Evolutionary conservation across 2,329 filamentous ascomycete genomes (phyloP), one percentile per base, ranked within the genome.

Genomic region (Monilinia aucupariae): DNA sequence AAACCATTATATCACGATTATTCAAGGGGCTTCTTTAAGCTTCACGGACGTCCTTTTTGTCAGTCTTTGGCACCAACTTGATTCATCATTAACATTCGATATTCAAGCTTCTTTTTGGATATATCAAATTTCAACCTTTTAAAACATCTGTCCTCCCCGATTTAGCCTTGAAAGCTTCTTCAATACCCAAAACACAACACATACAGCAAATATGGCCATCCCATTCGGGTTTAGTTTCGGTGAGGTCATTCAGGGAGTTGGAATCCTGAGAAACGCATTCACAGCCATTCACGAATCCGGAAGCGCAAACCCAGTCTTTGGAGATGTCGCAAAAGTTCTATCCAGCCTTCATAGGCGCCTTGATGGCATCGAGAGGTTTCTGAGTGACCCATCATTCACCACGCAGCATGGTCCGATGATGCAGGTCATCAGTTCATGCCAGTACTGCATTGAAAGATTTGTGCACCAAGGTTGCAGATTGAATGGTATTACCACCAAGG

Each of bases 221-320:
- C 60, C 60, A 41, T 62, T 62, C 45, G 60, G 60, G 30, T 56
- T 62, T 43, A 58, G 60, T 58, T 62, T 62, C 32, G 43, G 32
- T 9, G 60, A 62, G 52, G 60, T 62, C 15, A 62, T 62, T 32
- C 27, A 62, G 10, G 60, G 60, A 48, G 60, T 62, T 32, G 52
- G 32, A 22, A 58, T 58, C 22, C n/a, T 62, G 10, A 56, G 51
- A 58, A 41, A 62, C 5, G 51, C 52, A 32, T 62, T 62, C 51
- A 62, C 43, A 20, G 17, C 51, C 25, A 62, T 62, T 52, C 39
- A 32, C 41, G 52, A 62, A 20, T 58, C 60, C 32, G 45, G 37
- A 49, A 62, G 49, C 4, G 39, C 60, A 37, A 62, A 37, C 32
- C 41, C 32, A 30, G 53, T 56, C 25, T 56, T 62, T 17, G 60